A percentile compares a stretch with the other conserved stretches of the same genome.
These are phyloP conservation scores for Populus euphratica DNA, from an alignment of 345 rosid species.

Conservation along the genomic window DNA sequence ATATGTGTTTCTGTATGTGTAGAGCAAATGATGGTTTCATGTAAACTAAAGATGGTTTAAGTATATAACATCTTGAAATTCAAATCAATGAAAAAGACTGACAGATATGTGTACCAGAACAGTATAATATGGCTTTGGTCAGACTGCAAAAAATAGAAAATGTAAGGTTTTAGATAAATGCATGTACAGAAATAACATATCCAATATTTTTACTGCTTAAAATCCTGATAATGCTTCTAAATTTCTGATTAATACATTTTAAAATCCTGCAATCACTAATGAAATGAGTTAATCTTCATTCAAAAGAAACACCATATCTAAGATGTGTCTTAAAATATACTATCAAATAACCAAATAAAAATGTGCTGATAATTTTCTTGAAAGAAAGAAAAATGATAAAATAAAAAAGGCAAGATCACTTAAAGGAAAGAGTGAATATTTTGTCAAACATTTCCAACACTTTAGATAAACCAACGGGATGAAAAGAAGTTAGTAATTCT, in stretches of 20 bases:
- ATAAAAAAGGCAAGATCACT: not conserved
- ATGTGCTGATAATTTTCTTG: not conserved
- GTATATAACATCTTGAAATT: not conserved
- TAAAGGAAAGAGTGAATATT: not conserved
- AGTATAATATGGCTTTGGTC: not conserved
- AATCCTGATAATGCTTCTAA: not conserved
- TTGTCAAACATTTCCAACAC: slow-evolving; percentile 3
- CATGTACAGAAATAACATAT: not conserved
- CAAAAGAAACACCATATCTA: not conserved
- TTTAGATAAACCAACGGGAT: slow-evolving; percentile 6
- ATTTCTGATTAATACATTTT: not conserved
- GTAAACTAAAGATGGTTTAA: not conserved
- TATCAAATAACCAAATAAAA: not conserved
- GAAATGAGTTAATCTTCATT: not conserved
- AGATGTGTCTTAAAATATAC: not conserved
- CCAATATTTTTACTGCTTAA: not conserved
- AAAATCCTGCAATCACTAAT: not conserved
- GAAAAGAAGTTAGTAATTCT: slow-evolving; percentile 11
- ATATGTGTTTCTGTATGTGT: not conserved
- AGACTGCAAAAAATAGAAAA: not conserved
- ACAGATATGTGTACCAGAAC: not conserved
- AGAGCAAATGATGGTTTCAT: not conserved
- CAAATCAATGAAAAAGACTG: not conserved
- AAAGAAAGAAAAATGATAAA: not conserved
- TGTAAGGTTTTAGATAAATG: not conserved